Evolutionary conservation across 2,329 filamentous ascomycete species (phyloP), one percentile per base, ranked within the genome.

Genomic region (Cryphonectria nitschkei): DNA sequence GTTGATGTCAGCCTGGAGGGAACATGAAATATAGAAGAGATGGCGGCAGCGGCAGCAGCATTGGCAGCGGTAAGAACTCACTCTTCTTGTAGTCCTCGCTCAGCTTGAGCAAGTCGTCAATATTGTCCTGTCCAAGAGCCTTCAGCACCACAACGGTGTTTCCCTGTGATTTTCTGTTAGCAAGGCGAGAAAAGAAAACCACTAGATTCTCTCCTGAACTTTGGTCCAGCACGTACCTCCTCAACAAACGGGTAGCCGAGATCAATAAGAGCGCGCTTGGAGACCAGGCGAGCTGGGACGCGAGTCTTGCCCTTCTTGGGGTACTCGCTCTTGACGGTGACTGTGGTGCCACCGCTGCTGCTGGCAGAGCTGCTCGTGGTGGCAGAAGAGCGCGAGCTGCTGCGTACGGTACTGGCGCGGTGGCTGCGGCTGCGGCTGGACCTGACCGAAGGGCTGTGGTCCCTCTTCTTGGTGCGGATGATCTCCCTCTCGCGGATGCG

Each of bases 251-350:
- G 93, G 80, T 97, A 97, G 16, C 93, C 92, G 19, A 97, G 85
- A 74, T 97, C 93, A 73, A 93, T 90, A 46, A 98, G 87, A 1
- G 93, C 95, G 73, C 91, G 87, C 78, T 92, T 92, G 74, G 93
- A 92, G 19, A 97, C 93, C 72, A 97, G 84, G 70, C 92, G 88
- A 71, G 89, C 90, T 0, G 95, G 95, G 79, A 98, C 94, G 75
- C 93, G 90, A 19, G 95, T 98, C 86, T 95, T 97, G 76, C 95
- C 95, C 80, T 92, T 94, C 82, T 93, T 92, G 13, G 92, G 92
- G 74, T 92, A 93, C 70, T 90, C 87, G 80, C 83, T 88, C 76
- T 83, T 85, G n/a, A 85, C 79, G 13, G 84, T 85, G 54, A 81
- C 76, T 22, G 76, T 76, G 2, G 85, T 87, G 34, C 83, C 84